Evolutionary conservation across 306 rosid species (phyloP).

Genomic region (Cucurbita pepo): DNA sequence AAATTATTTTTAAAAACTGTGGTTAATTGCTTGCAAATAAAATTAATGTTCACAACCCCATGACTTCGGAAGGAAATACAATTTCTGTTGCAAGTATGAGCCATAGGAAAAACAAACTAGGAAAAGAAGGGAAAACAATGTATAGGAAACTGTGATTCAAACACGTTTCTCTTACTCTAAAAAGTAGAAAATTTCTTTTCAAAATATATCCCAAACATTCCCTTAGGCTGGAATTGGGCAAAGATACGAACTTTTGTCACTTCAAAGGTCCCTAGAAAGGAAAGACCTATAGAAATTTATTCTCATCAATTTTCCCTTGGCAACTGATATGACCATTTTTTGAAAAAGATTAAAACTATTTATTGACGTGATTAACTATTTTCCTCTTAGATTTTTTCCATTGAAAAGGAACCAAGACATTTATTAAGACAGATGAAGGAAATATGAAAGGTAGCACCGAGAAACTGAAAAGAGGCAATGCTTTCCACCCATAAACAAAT

Average conservation of each 20-base stretch:
- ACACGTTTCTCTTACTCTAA: background rate
- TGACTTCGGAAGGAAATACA: background rate
- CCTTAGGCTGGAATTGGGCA: background rate
- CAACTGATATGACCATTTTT: too few species aligned
- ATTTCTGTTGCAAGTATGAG: background rate
- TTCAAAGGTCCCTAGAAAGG: background rate
- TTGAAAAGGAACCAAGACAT: too few species aligned
- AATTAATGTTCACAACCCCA: background rate
- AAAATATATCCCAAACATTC: background rate
- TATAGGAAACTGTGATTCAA: background rate
- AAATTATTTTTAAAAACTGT: background rate
- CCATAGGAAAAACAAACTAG: background rate
- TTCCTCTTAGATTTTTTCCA: too few species aligned
- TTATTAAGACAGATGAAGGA: too few species aligned
- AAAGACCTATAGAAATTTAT: background rate
- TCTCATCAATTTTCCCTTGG: background rate
- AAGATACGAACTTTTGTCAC: background rate
- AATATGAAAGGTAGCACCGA: too few species aligned
- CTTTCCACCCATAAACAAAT: too few species aligned
- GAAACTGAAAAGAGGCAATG: too few species aligned
- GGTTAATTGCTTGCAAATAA: background rate
- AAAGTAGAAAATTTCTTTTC: background rate
- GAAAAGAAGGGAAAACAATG: background rate
- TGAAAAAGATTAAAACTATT: too few species aligned
- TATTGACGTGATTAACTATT: too few species aligned